These are phyloP conservation scores for Chaetomium cochliodes DNA, from an alignment of 495 filamentous ascomycete species.

Conservation along the genomic window DNA sequence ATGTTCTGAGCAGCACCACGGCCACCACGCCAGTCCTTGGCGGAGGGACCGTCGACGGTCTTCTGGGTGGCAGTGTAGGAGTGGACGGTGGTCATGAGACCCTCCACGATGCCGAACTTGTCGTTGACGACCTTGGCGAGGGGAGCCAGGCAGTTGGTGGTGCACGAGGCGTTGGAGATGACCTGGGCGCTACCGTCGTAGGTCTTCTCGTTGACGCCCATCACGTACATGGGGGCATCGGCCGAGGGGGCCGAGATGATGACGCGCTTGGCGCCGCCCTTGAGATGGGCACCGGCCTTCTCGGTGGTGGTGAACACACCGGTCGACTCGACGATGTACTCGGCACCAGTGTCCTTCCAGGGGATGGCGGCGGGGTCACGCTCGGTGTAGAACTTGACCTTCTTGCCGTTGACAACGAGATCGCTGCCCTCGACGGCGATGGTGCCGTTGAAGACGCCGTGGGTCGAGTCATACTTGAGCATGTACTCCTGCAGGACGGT, in stretches of 20 bases:
- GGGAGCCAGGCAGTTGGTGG: slow-evolving; percentile 98
- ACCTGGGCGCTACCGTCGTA: slow-evolving; percentile 88
- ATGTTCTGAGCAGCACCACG: slow-evolving; percentile 99
- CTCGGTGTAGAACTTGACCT: slow-evolving; percentile 92
- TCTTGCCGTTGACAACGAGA: slow-evolving; percentile 92
- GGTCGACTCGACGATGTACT: slow-evolving; percentile 97
- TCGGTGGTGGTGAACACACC: slow-evolving; percentile 99
- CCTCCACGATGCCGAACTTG: slow-evolving; percentile 95
- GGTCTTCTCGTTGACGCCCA: slow-evolving; percentile 94
- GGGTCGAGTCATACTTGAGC: slow-evolving; percentile 97
- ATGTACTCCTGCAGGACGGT: slow-evolving; percentile 75
- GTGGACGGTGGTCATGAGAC: slow-evolving; percentile 99
- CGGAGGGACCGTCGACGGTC: slow-evolving; percentile 95
- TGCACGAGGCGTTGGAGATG: slow-evolving; percentile 99
- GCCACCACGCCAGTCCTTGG: slow-evolving; percentile 99
- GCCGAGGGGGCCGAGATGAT: slow-evolving; percentile 98
- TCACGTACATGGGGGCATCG: slow-evolving; percentile 99
- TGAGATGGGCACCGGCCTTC: slow-evolving; percentile 92
- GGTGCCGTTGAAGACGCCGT: slow-evolving; percentile 94
- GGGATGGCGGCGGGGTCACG: slow-evolving; percentile 87
- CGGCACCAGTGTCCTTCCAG: slow-evolving; percentile 83
- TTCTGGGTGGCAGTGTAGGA: slow-evolving; percentile 99
- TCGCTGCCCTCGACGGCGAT: slow-evolving; percentile 70
- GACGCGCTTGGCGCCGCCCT: slow-evolving; percentile 99
- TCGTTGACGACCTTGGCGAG: slow-evolving; percentile 99